A percentile compares a stretch with the other conserved stretches of the same genome.
phyloP scores from a whole-genome alignment of 345 rosid genomes.

The Citrus reticulata region DNA sequence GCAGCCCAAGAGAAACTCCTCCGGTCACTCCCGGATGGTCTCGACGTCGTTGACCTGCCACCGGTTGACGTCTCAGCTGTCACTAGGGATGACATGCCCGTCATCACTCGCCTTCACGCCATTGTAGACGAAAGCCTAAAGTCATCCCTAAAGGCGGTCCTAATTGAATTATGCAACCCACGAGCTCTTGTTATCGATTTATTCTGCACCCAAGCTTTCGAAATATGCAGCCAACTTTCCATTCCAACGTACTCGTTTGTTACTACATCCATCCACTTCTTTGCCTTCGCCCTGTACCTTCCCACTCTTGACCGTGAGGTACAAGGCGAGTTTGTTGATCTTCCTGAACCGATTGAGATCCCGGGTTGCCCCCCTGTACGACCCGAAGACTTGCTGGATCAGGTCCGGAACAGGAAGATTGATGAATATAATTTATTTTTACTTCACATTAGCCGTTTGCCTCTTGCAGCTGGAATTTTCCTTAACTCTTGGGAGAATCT shows the following conservation, averaged over 20 bases:
- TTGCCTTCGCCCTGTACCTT: conserved; percentile 23
- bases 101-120: conserved; percentile 15
- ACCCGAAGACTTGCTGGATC: conserved; percentile 19
- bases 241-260: conserved; percentile 26
- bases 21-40: conserved; percentile 18
- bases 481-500: conserved; percentile 38
- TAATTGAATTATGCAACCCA: conserved; percentile 1
- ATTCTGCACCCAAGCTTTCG: conserved; percentile 32
- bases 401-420: conserved; percentile 15
- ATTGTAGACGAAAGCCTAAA: conserved; percentile 26
- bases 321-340: conserved; percentile 21
- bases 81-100: conserved; percentile 5
- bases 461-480: conserved; percentile 31
- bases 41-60: conserved; percentile 29
- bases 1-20: conserved; percentile 23
- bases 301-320: conserved; percentile 25
- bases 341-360: conserved; percentile 18
- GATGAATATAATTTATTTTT: conserved; percentile 15
- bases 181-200: conserved; percentile 33
- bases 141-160: conserved; percentile 11
- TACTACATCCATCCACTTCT: conserved; percentile 22
- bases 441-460: conserved; percentile 10
- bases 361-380: conserved; percentile 34
- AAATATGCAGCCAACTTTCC: conserved; percentile 22
- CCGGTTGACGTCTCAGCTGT: conserved; percentile 21